Evolutionary conservation across 2,329 filamentous ascomycete species (phyloP).

Genomic region (Fusarium incarnatum): DNA sequence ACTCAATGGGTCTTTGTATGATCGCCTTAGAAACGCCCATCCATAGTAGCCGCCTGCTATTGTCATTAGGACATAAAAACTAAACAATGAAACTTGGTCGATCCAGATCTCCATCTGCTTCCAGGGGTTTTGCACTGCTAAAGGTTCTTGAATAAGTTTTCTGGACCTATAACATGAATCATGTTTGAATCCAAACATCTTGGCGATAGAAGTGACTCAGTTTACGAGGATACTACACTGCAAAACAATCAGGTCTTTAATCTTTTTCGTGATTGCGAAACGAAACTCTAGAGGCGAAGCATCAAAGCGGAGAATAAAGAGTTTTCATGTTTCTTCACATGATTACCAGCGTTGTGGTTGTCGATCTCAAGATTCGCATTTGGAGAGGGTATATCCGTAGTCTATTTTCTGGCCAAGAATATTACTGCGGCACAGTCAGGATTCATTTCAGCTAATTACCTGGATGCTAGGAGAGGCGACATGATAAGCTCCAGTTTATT

Average conservation of each 20-base stretch:
- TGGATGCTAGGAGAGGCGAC: background rate
- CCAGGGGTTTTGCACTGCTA: slow-evolving; percentile 8
- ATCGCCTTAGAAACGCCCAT: slow-evolving; percentile 32
- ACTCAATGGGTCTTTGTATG: slow-evolving; percentile 34
- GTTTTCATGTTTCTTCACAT: slow-evolving; percentile 3
- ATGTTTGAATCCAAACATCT: slow-evolving; percentile 15
- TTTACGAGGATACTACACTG: slow-evolving; percentile 14
- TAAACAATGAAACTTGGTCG: slow-evolving; percentile 26
- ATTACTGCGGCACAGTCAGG: background rate
- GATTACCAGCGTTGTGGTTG: background rate
- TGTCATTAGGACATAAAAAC: slow-evolving; percentile 2
- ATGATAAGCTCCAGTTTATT: background rate
- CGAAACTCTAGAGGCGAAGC: background rate
- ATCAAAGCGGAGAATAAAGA: background rate
- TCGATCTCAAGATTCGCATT: slow-evolving; percentile 7
- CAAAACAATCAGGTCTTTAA: background rate
- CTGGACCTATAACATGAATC: slow-evolving; percentile 26
- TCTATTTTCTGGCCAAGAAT: background rate
- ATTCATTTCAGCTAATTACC: slow-evolving; percentile 2
- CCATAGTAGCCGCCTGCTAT: slow-evolving; percentile 21
- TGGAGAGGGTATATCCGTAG: background rate
- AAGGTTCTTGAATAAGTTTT: slow-evolving; percentile 19
- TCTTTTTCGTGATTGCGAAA: background rate
- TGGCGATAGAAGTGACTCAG: slow-evolving; percentile 2
- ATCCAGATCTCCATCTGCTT: background rate